Percentiles rank a stretch among this genome's conserved stretches.
Conservation (phyloP, 2,329 filamentous ascomycete species). For the Chaetomium sp. region DNA sequence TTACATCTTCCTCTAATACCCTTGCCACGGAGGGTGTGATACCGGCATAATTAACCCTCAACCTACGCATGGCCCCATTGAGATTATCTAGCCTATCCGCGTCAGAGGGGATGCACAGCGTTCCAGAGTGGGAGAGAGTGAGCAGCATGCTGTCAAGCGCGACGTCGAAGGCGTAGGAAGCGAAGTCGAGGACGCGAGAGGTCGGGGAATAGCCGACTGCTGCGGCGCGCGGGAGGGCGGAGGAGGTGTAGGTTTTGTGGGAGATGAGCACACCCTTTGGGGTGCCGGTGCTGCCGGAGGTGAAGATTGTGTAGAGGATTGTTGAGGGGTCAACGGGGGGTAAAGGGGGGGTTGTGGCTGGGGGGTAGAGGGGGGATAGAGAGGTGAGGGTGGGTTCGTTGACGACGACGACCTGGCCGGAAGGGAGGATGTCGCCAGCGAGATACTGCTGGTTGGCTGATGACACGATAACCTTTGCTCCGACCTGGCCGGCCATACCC, state of each 20-base stretch:
- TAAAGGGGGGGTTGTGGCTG: slow-evolving; percentile 9
- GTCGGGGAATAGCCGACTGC: slow-evolving; percentile 38
- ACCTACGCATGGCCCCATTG: slow-evolving; percentile 19
- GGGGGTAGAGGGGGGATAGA: background rate
- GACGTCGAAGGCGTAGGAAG: slow-evolving; percentile 37
- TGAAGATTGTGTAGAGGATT: slow-evolving; percentile 35
- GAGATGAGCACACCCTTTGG: slow-evolving; percentile 46
- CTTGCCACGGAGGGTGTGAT: slow-evolving; percentile 41
- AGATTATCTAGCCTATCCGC: slow-evolving; percentile 14
- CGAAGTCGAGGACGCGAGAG: slow-evolving; percentile 27
- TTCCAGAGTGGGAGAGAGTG: slow-evolving; percentile 34
- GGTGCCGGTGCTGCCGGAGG: slow-evolving; percentile 49
- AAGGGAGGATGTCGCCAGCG: slow-evolving; percentile 9
- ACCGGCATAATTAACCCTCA: slow-evolving; percentile 40
- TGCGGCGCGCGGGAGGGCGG: slow-evolving; percentile 33
- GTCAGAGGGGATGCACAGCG: slow-evolving; percentile 38
- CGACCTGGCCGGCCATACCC: slow-evolving; percentile 20
- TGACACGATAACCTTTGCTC: slow-evolving; percentile 14
- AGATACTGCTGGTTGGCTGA: slow-evolving; percentile 9
- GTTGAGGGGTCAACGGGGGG: slow-evolving; percentile 12
- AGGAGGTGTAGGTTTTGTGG: slow-evolving; percentile 26
- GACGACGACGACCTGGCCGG: slow-evolving; percentile 1
- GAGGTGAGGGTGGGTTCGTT: slow-evolving; percentile 1
- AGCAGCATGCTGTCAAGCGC: slow-evolving; percentile 36
- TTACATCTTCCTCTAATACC: slow-evolving; percentile 23